phyloP scores from a whole-genome alignment of 805 yeast species.

The Helenozyma rhizophorensis region DNA sequence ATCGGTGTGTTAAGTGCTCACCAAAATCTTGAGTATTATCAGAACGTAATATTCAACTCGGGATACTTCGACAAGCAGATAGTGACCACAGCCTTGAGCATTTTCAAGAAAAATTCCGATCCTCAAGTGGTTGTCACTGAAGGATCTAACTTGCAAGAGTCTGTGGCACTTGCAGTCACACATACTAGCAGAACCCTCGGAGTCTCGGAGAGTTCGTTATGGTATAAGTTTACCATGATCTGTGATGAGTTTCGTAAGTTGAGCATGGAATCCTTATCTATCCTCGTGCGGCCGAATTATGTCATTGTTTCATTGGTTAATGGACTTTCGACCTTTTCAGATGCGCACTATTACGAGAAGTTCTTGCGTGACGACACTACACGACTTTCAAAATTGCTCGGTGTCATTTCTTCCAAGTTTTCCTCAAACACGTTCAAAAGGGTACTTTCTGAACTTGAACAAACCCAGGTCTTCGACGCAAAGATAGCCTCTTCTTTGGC shows the following conservation, averaged over 20 bases:
- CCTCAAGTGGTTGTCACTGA: no score
- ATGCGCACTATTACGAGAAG: slow-evolving; percentile 29
- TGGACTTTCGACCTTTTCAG: slow-evolving; percentile 29
- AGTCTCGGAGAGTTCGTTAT: slow-evolving; percentile 43
- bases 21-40: slow-evolving; percentile 4
- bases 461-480: slow-evolving; percentile 10
- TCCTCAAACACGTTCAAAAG: slow-evolving; percentile 29
- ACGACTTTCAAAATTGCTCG: slow-evolving; percentile 19
- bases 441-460: slow-evolving; percentile 14
- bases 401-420: slow-evolving; percentile 18
- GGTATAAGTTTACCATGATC: slow-evolving; percentile 67
- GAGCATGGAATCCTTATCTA: slow-evolving; percentile 55
- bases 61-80: slow-evolving; percentile 46
- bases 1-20: slow-evolving; percentile 6
- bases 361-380: slow-evolving; percentile 14
- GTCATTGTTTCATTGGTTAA: slow-evolving; percentile 27
- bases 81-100: slow-evolving; percentile 48
- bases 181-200: slow-evolving; percentile 14
- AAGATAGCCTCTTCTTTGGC: slow-evolving; percentile 20
- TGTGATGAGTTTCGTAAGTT: slow-evolving; percentile 66
- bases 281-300: slow-evolving; percentile 8
- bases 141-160: slow-evolving; percentile 8
- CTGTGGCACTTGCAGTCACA: slow-evolving; percentile 4
- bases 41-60: slow-evolving; percentile 39
- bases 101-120: slow-evolving; percentile 44